These are phyloP conservation scores for Mycosarcoma maydis DNA, from an alignment of 1,284 basidiomycete genomes.

Conservation along the genomic window DNA sequence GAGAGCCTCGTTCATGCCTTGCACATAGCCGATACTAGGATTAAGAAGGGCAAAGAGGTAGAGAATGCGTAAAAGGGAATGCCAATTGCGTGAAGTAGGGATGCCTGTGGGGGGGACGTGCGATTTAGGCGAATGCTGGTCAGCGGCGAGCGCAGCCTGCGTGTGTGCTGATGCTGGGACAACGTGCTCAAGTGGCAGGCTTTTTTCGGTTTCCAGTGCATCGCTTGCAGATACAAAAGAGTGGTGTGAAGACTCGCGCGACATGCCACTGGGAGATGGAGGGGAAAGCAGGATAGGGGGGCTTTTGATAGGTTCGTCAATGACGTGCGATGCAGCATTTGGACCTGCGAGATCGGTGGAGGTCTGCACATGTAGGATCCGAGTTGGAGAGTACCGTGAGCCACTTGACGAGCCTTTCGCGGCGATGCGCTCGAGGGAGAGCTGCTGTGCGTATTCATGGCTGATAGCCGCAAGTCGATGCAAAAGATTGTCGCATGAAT, in stretches of 20 bases:
- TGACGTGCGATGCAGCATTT: neutral
- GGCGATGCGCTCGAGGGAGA: slow-evolving; percentile 30
- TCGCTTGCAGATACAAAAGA: slow-evolving; percentile 39
- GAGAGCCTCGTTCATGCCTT: slow-evolving; percentile 65
- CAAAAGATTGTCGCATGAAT: slow-evolving; percentile 28
- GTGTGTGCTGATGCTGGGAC: neutral
- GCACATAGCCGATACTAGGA: slow-evolving; percentile 62
- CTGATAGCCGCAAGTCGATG: slow-evolving; percentile 45
- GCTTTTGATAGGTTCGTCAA: slow-evolving; percentile 31
- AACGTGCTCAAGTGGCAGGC: neutral
- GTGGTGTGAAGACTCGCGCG: slow-evolving; percentile 28
- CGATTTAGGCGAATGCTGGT: neutral
- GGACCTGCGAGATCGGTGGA: slow-evolving; percentile 2
- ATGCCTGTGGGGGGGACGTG: neutral
- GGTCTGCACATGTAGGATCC: slow-evolving; percentile 27
- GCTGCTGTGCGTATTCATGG: slow-evolving; percentile 37
- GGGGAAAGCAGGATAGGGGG: slow-evolving; percentile 48
- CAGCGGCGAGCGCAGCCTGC: neutral
- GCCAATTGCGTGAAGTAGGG: slow-evolving; percentile 53
- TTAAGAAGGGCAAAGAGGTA: slow-evolving; percentile 64
- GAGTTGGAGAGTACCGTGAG: slow-evolving; percentile 6
- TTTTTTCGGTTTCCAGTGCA: slow-evolving; percentile 2
- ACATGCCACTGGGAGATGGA: slow-evolving; percentile 39
- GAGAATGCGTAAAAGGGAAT: slow-evolving; percentile 62
- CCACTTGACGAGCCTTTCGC: slow-evolving; percentile 7